Conservation (phyloP, 352 stramenopile genomes). For the Globisporangium cederbergense region DNA sequence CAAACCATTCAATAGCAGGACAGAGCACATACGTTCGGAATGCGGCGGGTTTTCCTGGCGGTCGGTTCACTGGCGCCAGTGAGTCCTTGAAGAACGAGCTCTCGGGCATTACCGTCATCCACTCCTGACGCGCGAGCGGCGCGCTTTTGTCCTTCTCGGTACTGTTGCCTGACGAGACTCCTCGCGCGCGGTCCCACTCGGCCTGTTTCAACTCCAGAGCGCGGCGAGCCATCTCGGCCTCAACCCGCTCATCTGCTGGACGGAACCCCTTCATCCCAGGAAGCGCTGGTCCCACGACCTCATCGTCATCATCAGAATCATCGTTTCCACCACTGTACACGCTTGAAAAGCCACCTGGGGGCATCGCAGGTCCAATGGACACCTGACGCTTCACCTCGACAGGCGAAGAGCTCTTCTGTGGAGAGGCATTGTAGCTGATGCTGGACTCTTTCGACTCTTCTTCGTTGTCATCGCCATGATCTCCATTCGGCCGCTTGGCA, state of each 20-base stretch:
- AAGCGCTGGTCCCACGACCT: constrained; percentile 62
- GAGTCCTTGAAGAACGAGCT: constrained; percentile 73
- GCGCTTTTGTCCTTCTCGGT: constrained; percentile 9
- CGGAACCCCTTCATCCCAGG: constrained; percentile 80
- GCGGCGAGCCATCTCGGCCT: constrained; percentile 66
- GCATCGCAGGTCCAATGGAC: constrained; percentile 57
- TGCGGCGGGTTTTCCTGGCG: constrained; percentile 46
- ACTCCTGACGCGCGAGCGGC: constrained; percentile 51
- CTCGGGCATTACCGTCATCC: constrained; percentile 86
- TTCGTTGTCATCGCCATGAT: neutral
- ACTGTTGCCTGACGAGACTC: constrained; percentile 10
- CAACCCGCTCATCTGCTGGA: constrained; percentile 56
- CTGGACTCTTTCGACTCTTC: neutral
- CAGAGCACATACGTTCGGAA: constrained; percentile 45
- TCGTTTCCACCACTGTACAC: neutral
- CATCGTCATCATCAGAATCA: constrained; percentile 42
- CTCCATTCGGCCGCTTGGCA: neutral
- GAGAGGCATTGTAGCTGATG: neutral
- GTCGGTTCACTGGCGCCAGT: constrained; percentile 47
- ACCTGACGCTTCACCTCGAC: constrained; percentile 9
- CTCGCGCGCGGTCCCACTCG: constrained; percentile 52
- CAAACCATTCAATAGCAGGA: neutral
- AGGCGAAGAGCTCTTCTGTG: neutral
- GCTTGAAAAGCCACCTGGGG: constrained; percentile 20
- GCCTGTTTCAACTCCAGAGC: constrained; percentile 59